phyloP scores from a whole-genome alignment of 805 yeast species.

The Candida peoriensis region DNA sequence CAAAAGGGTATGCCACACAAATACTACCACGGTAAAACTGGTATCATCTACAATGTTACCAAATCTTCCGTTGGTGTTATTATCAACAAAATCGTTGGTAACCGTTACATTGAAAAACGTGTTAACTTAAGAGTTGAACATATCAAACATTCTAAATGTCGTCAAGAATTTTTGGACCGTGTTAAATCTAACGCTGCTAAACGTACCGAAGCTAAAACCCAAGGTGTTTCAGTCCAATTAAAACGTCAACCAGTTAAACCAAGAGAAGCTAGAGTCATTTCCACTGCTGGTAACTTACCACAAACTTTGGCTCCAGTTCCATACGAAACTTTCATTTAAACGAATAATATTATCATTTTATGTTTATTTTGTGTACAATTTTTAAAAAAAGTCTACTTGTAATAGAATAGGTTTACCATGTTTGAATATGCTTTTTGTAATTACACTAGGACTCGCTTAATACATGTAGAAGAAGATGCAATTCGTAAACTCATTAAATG shows the following conservation, averaged over 20 bases:
- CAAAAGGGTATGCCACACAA: slow-evolving; percentile 99
- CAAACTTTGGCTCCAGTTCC: slow-evolving; percentile 99
- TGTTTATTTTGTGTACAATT: slow-evolving; percentile 22
- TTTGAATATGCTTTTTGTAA: neutral
- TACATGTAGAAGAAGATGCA: neutral
- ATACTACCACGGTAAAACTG: slow-evolving; percentile 99
- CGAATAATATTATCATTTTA: slow-evolving; percentile 17
- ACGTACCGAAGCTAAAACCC: slow-evolving; percentile 90
- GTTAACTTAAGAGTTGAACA: slow-evolving; percentile 98
- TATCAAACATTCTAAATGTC: slow-evolving; percentile 99
- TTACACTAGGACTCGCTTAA: neutral
- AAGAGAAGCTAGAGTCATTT: slow-evolving; percentile 84
- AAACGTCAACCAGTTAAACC: slow-evolving; percentile 99
- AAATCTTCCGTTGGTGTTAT: slow-evolving; percentile 98
- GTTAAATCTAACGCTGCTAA: slow-evolving; percentile 94
- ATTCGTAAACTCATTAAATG: slow-evolving; percentile 1
- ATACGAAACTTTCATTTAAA: slow-evolving; percentile 98
- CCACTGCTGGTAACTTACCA: slow-evolving; percentile 80
- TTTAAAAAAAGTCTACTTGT: slow-evolving; percentile 4
- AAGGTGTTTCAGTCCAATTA: slow-evolving; percentile 85
- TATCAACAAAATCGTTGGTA: slow-evolving; percentile 96
- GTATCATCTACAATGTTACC: slow-evolving; percentile 98
- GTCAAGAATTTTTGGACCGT: slow-evolving; percentile 98
- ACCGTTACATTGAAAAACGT: slow-evolving; percentile 99
- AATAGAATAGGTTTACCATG: slow-evolving; percentile 3